Base-by-base conservation (phyloP, 441 rosid species). In the Omphalea diandra region DNA sequence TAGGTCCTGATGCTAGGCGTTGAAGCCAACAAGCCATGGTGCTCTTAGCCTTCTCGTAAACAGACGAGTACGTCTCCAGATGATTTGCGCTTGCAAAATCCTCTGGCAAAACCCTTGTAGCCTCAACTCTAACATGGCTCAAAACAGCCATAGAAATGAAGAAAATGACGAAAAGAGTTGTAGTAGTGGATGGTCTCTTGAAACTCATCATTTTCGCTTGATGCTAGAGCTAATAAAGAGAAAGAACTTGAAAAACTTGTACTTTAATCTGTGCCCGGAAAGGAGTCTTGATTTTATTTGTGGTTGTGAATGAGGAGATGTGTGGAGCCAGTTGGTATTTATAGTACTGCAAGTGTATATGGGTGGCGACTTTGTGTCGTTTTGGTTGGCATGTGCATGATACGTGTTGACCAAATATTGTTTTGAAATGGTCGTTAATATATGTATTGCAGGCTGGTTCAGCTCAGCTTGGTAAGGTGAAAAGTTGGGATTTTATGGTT, bases 1-100 rank as follows among this genome's bases (percentile, higher is more conserved):
- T 84, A 26, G 88, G 86, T 27, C 91, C 88, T 4, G 88, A 82
- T 4, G 76, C 76, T 26, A 86, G 59, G 26, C 64, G 65, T 46
- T 70, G 65, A 50, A 87, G 76, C 88, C 83, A 83, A 43, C 50
- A 62, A 0, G 81, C 52, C 84, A 86, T 82, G 43, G 65, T 67
- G 63, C 56, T 76, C 68, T 66, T 80, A 0, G 84, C 86, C 66
- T 69, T 75, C 68, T 78, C 84, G 56, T 72, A 82, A 9, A 77
- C 83, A 12, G 83, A 63, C 3, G 85, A 65, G 53, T 60, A 69
- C 4, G 79, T 44, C n/a, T 72, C 72, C 36, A 79, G 50, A 32
- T 81, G 81, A 72, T 75, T 81, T 2, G 61, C 72, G 3, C 47
- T 49, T 0, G 77, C 76, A 24, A 81, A 80, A 66, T 81, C 84